Evolutionary conservation across 768 basidiomycete species (phyloP).

Genomic region (Psilocybe sp.): DNA sequence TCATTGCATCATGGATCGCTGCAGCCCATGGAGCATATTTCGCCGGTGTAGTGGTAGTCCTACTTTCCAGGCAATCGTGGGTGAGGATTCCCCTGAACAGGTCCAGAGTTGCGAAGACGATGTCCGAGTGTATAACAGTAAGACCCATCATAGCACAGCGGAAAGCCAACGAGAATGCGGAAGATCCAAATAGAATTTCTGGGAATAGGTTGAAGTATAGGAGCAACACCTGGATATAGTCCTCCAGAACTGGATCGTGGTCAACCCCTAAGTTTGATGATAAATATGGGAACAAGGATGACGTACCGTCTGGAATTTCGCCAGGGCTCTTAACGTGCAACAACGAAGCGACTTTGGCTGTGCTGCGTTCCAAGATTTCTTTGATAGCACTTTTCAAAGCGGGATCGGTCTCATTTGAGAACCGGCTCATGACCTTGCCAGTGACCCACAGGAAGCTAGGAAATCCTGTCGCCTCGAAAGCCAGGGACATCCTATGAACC

Average conservation of each 20-base stretch:
- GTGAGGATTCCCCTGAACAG: constrained; percentile 72
- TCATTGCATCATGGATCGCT: constrained; percentile 58
- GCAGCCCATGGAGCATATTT: constrained; percentile 62
- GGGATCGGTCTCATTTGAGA: constrained; percentile 63
- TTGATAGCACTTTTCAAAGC: constrained; percentile 55
- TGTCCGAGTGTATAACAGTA: constrained; percentile 78
- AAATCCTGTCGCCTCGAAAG: constrained; percentile 78
- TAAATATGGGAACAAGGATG: neutral
- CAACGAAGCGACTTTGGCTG: constrained; percentile 63
- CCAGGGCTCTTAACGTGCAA: constrained; percentile 66
- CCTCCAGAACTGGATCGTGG: constrained; percentile 76
- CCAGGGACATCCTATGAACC: constrained; percentile 68
- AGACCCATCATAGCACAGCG: constrained; percentile 74
- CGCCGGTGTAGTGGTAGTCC: constrained; percentile 41
- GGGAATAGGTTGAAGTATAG: constrained; percentile 68
- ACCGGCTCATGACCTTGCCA: constrained; percentile 79
- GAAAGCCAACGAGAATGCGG: constrained; percentile 76
- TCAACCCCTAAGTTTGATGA: neutral
- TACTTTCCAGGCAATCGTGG: constrained; percentile 62
- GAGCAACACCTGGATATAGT: constrained; percentile 81
- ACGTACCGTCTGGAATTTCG: constrained; percentile 86
- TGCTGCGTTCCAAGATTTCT: constrained; percentile 72
- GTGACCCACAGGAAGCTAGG: constrained; percentile 93
- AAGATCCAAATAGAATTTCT: constrained; percentile 74
- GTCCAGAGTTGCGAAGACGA: constrained; percentile 80